Conservation (phyloP, 441 rosid genomes). For the Erodium moschatum region DNA sequence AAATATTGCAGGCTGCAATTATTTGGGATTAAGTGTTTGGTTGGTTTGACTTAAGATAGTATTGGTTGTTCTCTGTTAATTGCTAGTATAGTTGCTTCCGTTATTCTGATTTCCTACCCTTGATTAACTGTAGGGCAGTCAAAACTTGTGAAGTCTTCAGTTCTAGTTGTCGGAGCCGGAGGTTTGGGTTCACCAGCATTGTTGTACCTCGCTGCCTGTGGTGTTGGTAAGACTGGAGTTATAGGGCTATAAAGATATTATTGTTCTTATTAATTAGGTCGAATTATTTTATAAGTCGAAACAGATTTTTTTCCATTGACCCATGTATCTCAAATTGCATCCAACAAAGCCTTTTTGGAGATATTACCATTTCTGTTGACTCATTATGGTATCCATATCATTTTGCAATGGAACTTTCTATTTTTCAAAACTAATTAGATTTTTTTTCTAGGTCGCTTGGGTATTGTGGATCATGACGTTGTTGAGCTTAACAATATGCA, state of each 20-base stretch:
- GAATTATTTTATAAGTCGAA: not conserved
- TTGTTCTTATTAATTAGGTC: not conserved
- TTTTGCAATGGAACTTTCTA: not conserved
- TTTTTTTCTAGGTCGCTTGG: conserved; percentile 53
- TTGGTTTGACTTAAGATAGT: not conserved
- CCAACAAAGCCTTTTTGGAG: not conserved
- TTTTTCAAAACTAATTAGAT: conserved; percentile 5
- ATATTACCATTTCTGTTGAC: not conserved
- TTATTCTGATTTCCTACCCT: conserved; percentile 12
- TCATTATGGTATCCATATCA: not conserved
- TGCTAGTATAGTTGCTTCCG: not conserved
- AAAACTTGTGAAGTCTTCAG: conserved; percentile 66
- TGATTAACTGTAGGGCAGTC: conserved; percentile 48
- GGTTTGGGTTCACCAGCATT: conserved; percentile 90
- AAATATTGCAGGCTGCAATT: not conserved
- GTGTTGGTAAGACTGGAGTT: conserved; percentile 51
- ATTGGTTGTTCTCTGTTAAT: not conserved
- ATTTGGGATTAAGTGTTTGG: not conserved
- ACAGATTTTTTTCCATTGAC: not conserved
- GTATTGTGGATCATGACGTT: conserved; percentile 85
- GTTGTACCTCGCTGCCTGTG: conserved; percentile 84
- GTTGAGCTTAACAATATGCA: conserved; percentile 96
- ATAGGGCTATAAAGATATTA: not conserved
- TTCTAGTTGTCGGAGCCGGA: conserved; percentile 90
- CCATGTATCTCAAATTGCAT: not conserved